Evolutionary conservation across 75 land plant genomes (phyloP).

Genomic region (Sequoiadendron giganteum): DNA sequence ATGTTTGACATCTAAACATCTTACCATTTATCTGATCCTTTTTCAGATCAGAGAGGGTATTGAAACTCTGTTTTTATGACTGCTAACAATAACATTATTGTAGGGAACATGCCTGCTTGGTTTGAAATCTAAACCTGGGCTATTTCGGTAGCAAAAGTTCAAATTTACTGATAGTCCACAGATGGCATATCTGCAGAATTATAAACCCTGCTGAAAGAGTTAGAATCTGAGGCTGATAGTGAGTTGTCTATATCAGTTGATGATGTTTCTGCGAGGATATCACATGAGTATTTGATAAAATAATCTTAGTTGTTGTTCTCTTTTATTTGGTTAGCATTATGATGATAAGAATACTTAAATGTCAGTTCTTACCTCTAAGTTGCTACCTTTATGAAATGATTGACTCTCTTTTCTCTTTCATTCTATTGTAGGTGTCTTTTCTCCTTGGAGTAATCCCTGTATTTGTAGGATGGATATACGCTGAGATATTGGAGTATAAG

Average conservation of each 20-base stretch:
- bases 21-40: neutral
- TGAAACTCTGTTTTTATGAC: neutral
- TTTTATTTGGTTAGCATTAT: neutral
- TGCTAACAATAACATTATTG: neutral
- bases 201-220: neutral
- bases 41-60: neutral
- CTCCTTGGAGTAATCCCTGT: constrained; percentile 68
- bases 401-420: neutral
- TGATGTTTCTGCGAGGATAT: neutral
- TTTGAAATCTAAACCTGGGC: neutral
- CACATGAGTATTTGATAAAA: neutral
- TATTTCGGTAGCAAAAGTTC: neutral
- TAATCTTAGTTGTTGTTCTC: neutral
- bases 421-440: constrained; percentile 64
- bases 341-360: neutral
- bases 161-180: neutral
- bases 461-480: constrained; percentile 75
- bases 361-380: neutral
- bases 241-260: neutral
- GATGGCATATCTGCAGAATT: neutral
- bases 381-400: neutral
- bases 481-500: constrained; percentile 66
- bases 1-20: neutral
- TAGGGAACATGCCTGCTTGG: neutral
- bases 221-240: neutral